Conservation (phyloP, 2,329 filamentous ascomycete species). For the Cercospora zeae-maydis region DNA sequence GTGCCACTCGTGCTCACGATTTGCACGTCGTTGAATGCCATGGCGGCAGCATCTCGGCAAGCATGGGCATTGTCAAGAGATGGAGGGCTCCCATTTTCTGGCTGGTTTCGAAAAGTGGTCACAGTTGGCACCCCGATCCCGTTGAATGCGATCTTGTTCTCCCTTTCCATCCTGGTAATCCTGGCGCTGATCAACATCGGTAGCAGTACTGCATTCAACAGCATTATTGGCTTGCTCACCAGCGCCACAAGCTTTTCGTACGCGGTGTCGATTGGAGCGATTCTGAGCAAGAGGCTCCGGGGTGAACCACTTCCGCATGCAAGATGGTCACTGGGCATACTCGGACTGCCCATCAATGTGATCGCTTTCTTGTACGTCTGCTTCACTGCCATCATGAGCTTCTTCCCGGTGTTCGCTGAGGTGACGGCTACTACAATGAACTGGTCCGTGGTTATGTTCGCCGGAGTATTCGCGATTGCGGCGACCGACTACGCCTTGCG, state of each 20-base stretch:
- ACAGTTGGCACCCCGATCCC: constrained; percentile 20
- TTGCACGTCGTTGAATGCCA: constrained; percentile 24
- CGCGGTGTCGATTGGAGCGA: constrained; percentile 18
- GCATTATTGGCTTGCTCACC: constrained; percentile 37
- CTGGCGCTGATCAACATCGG: constrained; percentile 36
- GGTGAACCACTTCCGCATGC: constrained; percentile 18
- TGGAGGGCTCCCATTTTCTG: constrained; percentile 39
- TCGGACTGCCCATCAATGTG: constrained; percentile 16
- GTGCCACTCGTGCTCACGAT: constrained; percentile 12
- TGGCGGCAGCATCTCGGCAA: constrained; percentile 41
- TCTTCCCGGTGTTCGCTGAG: constrained; percentile 20
- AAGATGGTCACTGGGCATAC: constrained; percentile 15
- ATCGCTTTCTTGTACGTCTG: constrained; percentile 13
- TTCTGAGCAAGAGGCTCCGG: constrained; percentile 16
- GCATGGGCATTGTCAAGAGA: constrained; percentile 42
- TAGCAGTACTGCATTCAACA: constrained; percentile 40
- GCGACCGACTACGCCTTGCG: constrained; percentile 12
- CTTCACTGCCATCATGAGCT: constrained; percentile 18
- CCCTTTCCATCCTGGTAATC: constrained; percentile 22
- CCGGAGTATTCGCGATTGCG: constrained; percentile 15
- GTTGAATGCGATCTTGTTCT: constrained; percentile 23
- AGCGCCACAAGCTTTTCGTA: constrained; percentile 16
- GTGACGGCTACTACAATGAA: constrained; percentile 21
- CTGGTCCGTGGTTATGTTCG: constrained; percentile 24
- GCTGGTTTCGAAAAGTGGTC: constrained; percentile 12